Evolutionary conservation across 441 rosid genomes (phyloP), one percentile per base, ranked within the genome.

Genomic region (Aleurites moluccanus): DNA sequence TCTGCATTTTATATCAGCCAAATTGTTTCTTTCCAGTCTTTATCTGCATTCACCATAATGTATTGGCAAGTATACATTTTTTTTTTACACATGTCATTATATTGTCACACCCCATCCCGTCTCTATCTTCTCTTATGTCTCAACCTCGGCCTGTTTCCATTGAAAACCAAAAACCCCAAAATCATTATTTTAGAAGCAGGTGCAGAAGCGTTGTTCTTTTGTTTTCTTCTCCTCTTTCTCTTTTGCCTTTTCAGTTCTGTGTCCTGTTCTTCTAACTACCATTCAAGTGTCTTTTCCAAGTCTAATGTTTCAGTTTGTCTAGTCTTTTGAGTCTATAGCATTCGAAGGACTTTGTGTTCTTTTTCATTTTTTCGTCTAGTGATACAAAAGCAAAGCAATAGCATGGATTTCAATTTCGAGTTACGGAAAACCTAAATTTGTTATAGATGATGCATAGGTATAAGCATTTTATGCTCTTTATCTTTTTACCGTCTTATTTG

Each of bases 131-230:
- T 62, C 64, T 83, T 77, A 65, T 72, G 77, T 82, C 73, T 84
- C 97, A 87, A 93, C 94, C 97, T 92, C 96, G 86, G 89, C 91
- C 90, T 85, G 92, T 86, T 84, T 84, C 87, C 71, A 72, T 49
- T 57, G 72, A 82, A 72, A 81, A 59, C 56, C 53, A n/a, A 42
- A 40, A 10, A 6, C 61, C 40, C 30, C 47, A 27, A 38, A 73
- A 47, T 67, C 67, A 65, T 56, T 72, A 49, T 68, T 72, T 61
- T 38, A 70, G 84, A 70, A 80, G 87, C 85, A 82, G 88, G 94
- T 75, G 74, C 87, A 78, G 92, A 91, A 90, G 96, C 83, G 94
- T 91, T 91, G 98, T 73, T 80, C 84, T 21, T 42, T 11, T 63
- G 27, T 8, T 18, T 18, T 49, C 27, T 67, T 69, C 65, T 52